These are phyloP conservation scores for Lantana camara DNA, from an alignment of 257 asterid species.

Conservation along the genomic window DNA sequence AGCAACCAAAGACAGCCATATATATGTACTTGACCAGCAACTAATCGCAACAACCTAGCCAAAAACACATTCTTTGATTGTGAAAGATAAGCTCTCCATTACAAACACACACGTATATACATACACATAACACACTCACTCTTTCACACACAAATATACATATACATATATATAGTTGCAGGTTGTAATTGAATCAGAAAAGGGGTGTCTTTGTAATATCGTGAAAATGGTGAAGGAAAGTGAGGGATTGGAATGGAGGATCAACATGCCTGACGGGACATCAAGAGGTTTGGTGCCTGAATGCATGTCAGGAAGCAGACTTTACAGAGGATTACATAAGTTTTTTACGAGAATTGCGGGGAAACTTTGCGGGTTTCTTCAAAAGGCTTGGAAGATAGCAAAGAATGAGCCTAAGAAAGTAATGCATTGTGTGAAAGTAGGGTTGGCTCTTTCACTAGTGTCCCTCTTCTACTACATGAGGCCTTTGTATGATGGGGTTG, in stretches of 20 bases:
- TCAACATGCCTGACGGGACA: slow-evolving; percentile 52
- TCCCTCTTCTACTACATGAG: slow-evolving; percentile 81
- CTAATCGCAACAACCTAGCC: slow-evolving; percentile 32
- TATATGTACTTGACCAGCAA: slow-evolving; percentile 33
- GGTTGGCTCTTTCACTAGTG: slow-evolving; percentile 70
- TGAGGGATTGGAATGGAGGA: slow-evolving; percentile 64
- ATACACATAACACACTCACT: neutral
- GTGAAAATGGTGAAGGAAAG: slow-evolving; percentile 46
- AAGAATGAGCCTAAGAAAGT: slow-evolving; percentile 65
- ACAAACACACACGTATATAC: neutral
- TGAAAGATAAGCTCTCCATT: slow-evolving; percentile 26
- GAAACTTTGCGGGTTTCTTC: slow-evolving; percentile 42
- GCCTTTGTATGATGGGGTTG: slow-evolving; percentile 79
- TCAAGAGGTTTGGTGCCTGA: slow-evolving; percentile 45
- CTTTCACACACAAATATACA: neutral
- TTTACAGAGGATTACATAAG: slow-evolving; percentile 25
- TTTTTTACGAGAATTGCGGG: slow-evolving; percentile 24
- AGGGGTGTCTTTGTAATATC: too few species aligned
- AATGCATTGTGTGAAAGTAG: slow-evolving; percentile 75
- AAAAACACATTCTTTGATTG: slow-evolving; percentile 33
- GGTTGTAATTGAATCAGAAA: too few species aligned
- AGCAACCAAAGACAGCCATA: slow-evolving; percentile 24
- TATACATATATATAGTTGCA: too few species aligned
- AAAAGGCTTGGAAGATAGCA: slow-evolving; percentile 63
- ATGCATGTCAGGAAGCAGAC: slow-evolving; percentile 12